phyloP scores from a whole-genome alignment of 805 yeast genomes.

The Babjeviella inositovora region DNA sequence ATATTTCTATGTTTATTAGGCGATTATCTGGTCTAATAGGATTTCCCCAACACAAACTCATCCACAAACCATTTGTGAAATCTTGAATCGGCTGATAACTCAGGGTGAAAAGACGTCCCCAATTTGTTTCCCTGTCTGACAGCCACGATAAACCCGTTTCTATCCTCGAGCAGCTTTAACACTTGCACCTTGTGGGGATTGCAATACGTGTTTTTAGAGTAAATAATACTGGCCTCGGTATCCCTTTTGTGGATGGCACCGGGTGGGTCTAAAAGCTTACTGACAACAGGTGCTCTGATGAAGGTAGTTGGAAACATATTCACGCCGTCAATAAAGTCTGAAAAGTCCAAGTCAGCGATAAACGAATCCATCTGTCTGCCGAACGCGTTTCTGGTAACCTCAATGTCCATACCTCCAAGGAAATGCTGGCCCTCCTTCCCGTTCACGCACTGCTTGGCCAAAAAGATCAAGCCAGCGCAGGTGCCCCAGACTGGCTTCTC shows the following conservation, averaged over 20 bases:
- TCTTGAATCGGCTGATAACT: constrained; percentile 36
- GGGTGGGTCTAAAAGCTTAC: constrained; percentile 7
- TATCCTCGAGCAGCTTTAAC: constrained; percentile 14
- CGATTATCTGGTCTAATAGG: too few species aligned
- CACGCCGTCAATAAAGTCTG: constrained; percentile 20
- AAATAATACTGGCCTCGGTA: constrained; percentile 4
- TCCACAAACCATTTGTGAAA: constrained; percentile 60
- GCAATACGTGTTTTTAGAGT: constrained; percentile 8
- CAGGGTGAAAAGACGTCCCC: constrained; percentile 77
- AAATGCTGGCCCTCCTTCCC: constrained; percentile 37
- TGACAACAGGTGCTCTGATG: constrained; percentile 66
- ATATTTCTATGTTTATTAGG: too few species aligned
- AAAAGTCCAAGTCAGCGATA: constrained; percentile 23
- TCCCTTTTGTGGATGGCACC: constrained; percentile 4
- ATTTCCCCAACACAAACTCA: constrained; percentile 26
- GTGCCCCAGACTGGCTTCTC: constrained; percentile 68
- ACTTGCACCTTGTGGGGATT: constrained; percentile 19
- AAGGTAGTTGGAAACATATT: constrained; percentile 27
- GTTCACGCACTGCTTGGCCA: constrained; percentile 35
- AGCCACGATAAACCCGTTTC: constrained; percentile 39
- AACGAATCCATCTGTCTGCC: constrained; percentile 68
- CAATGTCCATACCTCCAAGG: constrained; percentile 49
- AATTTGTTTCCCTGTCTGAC: constrained; percentile 51
- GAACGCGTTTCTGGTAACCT: constrained; percentile 58
- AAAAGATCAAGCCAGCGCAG: constrained; percentile 67